Evolutionary conservation across 176 grass and related monocot genomes (phyloP), one percentile per base, ranked within the genome.

Genomic region (Urochloa ruziziensis): DNA sequence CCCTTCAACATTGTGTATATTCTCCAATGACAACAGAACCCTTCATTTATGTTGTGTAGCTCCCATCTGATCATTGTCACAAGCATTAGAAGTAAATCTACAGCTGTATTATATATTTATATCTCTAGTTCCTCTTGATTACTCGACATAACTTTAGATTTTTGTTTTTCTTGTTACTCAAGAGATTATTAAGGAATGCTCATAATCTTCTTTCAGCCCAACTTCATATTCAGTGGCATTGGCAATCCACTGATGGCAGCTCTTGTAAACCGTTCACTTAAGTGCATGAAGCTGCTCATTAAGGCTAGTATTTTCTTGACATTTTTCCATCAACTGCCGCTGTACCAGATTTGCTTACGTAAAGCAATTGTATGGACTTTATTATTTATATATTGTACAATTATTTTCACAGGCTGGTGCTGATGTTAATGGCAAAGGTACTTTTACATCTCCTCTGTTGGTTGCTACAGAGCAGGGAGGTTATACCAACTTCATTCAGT

Each of bases 241-340:
- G 7, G 60, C 42, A 65, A 27, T 74, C 60, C 85, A 5, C 58
- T 81, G 21, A 53, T 67, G 9, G 43, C 36, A 67, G 46, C 85
- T 81, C 35, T 81, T 11, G 2, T 35, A 18, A 56, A 57, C 39
- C 70, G 51, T 60, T 87, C 70, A 5, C 11, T 82, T 37, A 87
- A 87, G 78, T 82, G 78, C 71, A 76, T 82, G 78, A 82, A 87
- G 37, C 78, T 87, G 59, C 85, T 87, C 14, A 74, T 87, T 28
- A 75, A 87, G 85, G 78, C 39, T 29, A 81, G 69, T 81, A 58
- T 74, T 81, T 35, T 82, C 0, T 62, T 70, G 19, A 67, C 5
- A 14, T 77, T 12, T 29, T 74, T 47, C 49, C 30, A 35, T 73
- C 47, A 57, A 16, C 21, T 59, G 18, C 52, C 42, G 7, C 10